Evolutionary conservation across 176 grass and related monocot genomes (phyloP).

Genomic region (Avena atlantica): DNA sequence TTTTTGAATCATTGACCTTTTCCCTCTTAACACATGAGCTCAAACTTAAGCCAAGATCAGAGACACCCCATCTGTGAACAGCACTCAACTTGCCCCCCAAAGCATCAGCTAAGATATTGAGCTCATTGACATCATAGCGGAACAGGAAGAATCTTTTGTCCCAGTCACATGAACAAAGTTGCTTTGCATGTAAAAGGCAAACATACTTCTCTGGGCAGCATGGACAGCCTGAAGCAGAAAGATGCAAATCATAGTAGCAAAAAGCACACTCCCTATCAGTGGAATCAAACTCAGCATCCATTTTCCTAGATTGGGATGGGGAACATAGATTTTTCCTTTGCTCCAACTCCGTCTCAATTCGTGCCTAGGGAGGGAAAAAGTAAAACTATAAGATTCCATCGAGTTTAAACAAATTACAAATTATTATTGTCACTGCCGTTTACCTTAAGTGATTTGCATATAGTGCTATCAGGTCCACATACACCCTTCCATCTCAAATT

Average conservation of each 20-base stretch:
- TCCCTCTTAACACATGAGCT: constrained; percentile 69
- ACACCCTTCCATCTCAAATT: constrained; percentile 79
- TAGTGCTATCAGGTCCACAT: constrained; percentile 69
- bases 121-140: constrained; percentile 82
- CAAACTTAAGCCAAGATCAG: constrained; percentile 81
- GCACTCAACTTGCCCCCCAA: constrained; percentile 90
- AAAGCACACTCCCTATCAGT: constrained; percentile 78
- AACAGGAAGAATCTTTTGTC: constrained; percentile 76
- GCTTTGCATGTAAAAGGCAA: constrained; percentile 84
- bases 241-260: constrained; percentile 94
- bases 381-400: constrained; percentile 42
- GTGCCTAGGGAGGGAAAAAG: constrained; percentile 54
- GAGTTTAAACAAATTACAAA: constrained; percentile 22
- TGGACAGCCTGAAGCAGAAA: constrained; percentile 77
- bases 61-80: constrained; percentile 86
- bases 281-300: constrained; percentile 81
- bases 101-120: constrained; percentile 91
- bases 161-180: constrained; percentile 84
- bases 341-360: constrained; percentile 64
- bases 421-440: constrained; percentile 9
- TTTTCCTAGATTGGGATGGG: constrained; percentile 73
- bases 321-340: constrained; percentile 63
- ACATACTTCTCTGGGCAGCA: constrained; percentile 70
- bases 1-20: constrained; percentile 63
- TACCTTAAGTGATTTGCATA: constrained; percentile 86